These are phyloP conservation scores for Stentor roeselii DNA, from an alignment of 73 alveolate species.

Conservation along the genomic window DNA sequence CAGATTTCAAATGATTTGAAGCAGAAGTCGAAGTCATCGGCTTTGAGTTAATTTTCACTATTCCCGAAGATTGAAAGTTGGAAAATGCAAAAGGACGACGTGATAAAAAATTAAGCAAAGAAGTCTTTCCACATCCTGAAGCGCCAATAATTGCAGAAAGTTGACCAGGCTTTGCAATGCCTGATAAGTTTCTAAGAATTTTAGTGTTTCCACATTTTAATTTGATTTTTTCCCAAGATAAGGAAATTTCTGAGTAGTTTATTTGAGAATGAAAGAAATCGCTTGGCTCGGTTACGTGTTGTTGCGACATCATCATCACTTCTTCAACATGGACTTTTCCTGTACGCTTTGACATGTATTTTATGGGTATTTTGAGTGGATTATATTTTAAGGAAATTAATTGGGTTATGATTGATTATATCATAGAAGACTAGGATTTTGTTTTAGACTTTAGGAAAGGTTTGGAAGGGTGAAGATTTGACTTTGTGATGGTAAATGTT, in stretches of 20 bases:
- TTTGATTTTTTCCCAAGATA: neutral
- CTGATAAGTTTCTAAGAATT: neutral
- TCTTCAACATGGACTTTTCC: too few relatives aligned
- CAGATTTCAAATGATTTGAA: constrained; percentile 46
- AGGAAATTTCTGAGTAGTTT: neutral
- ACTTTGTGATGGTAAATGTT: too few relatives aligned
- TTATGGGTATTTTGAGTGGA: too few relatives aligned
- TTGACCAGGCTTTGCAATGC: constrained; percentile 23
- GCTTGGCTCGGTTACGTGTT: too few relatives aligned
- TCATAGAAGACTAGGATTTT: too few relatives aligned
- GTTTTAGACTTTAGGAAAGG: too few relatives aligned
- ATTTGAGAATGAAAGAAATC: too few relatives aligned
- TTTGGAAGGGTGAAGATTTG: too few relatives aligned
- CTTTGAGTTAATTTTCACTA: constrained; percentile 33
- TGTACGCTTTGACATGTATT: too few relatives aligned
- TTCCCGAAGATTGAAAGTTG: constrained; percentile 25
- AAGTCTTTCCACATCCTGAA: constrained; percentile 75
- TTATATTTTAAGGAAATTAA: too few relatives aligned
- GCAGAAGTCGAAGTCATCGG: constrained; percentile 27
- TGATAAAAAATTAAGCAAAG: constrained; percentile 54
- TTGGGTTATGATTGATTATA: too few relatives aligned
- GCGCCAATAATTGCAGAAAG: constrained; percentile 48
- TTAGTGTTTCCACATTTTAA: neutral
- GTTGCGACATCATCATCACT: too few relatives aligned
- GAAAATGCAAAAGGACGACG: constrained; percentile 15